phyloP scores from a whole-genome alignment of 1,139 yeast genomes.

The Protomyces pachydermus region DNA sequence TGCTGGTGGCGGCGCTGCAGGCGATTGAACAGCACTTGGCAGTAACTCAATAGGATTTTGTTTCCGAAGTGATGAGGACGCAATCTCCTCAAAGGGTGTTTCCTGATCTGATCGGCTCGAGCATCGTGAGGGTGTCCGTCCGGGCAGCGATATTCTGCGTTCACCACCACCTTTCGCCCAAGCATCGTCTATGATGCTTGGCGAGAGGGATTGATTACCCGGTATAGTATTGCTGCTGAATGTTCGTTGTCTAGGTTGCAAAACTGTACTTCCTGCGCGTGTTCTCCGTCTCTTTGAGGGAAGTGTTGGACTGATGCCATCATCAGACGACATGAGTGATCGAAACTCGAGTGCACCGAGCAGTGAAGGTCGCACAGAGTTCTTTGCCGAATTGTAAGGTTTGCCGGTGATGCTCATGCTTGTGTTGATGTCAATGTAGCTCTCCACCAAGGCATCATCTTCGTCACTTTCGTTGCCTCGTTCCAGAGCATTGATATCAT shows the following conservation, averaged over 20 bases:
- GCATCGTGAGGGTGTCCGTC: background rate
- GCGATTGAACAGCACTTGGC: background rate
- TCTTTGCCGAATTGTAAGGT: background rate
- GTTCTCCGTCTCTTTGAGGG: background rate
- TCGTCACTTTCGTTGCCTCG: constrained; percentile 7
- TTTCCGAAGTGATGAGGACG: constrained; percentile 10
- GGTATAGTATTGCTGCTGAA: background rate
- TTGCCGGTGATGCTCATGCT: constrained; percentile 23
- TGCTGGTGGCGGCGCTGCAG: background rate
- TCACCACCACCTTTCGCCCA: background rate
- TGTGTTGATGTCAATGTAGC: constrained; percentile 11
- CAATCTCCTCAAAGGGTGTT: constrained; percentile 8
- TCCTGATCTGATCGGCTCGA: constrained; percentile 9
- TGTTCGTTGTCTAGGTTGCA: background rate
- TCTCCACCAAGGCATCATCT: background rate
- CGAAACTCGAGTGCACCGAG: constrained; percentile 45
- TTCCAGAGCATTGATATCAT: constrained; percentile 1
- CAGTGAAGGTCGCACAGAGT: constrained; percentile 43
- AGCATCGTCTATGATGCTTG: background rate
- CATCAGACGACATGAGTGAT: constrained; percentile 33
- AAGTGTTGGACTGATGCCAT: background rate
- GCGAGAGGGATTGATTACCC: background rate
- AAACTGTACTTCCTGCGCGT: background rate
- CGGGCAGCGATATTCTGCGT: background rate
- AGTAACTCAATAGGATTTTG: constrained; percentile 17